These are phyloP conservation scores for Saraca asoca DNA, from an alignment of 331 rosid genomes.

Conservation along the genomic window DNA sequence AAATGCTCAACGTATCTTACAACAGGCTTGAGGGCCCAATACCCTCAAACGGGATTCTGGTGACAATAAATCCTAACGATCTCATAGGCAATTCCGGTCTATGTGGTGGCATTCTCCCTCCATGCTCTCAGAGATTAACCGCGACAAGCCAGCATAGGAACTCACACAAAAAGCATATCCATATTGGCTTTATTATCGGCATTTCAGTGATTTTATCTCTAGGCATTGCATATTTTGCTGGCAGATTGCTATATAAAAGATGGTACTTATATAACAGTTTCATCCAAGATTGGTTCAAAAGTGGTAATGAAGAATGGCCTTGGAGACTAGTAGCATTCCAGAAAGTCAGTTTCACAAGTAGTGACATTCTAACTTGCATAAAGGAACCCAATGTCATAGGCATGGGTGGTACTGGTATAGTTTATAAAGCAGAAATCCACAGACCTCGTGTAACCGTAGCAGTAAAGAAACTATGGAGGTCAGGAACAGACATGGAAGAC, in stretches of 20 bases:
- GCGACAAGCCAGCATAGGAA: constrained; percentile 30
- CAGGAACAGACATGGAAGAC: constrained; percentile 56
- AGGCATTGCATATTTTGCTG: constrained; percentile 45
- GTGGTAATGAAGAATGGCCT: constrained; percentile 68
- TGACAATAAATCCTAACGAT: constrained; percentile 65
- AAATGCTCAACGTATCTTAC: constrained; percentile 74
- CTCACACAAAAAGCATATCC: constrained; percentile 50
- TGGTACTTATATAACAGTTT: constrained; percentile 63
- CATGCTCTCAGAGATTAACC: constrained; percentile 54
- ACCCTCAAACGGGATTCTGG: constrained; percentile 67
- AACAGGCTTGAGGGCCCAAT: constrained; percentile 85
- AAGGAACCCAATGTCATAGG: constrained; percentile 79
- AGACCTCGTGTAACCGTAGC: constrained; percentile 69
- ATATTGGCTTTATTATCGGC: constrained; percentile 57
- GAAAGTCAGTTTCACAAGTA: constrained; percentile 71
- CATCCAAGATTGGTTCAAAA: constrained; percentile 58
- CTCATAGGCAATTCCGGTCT: constrained; percentile 72
- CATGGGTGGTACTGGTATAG: constrained; percentile 81
- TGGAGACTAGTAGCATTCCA: constrained; percentile 94
- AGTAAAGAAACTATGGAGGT: constrained; percentile 83
- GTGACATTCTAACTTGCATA: constrained; percentile 68
- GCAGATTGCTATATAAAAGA: constrained; percentile 57
- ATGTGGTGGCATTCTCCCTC: constrained; percentile 78
- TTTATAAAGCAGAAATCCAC: constrained; percentile 82
- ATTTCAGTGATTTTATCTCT: constrained; percentile 52